Evolutionary conservation across 2,329 filamentous ascomycete species (phyloP).

Genomic region (Pseudonectria foliicola): DNA sequence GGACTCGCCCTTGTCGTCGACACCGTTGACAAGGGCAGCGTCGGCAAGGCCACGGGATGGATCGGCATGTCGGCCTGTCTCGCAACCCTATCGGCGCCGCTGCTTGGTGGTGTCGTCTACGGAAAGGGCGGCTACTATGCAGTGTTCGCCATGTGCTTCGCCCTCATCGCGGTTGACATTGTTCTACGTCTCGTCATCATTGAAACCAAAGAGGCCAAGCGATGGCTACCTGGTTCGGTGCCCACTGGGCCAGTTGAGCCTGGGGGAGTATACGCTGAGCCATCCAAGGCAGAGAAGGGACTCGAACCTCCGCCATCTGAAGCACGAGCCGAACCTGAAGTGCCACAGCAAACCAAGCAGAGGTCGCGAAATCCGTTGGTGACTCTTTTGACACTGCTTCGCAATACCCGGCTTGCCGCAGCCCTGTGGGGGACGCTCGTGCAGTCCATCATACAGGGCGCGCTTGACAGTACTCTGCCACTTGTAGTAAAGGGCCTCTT

Average conservation of each 20-base stretch:
- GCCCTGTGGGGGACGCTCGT: constrained; percentile 29
- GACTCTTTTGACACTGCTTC: constrained; percentile 20
- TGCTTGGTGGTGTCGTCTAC: constrained; percentile 29
- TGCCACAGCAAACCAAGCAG: background rate
- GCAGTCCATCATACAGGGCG: constrained; percentile 25
- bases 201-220: constrained; percentile 25
- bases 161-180: constrained; percentile 26
- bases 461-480: constrained; percentile 29
- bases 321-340: background rate
- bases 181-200: constrained; percentile 25
- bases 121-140: constrained; percentile 26
- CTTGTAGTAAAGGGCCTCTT: constrained; percentile 23
- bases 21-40: constrained; percentile 23
- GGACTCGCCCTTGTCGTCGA: constrained; percentile 30
- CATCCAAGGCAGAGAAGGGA: constrained; percentile 3
- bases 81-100: constrained; percentile 25
- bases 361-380: constrained; percentile 10
- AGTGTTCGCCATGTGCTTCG: constrained; percentile 31
- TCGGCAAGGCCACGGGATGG: constrained; percentile 28
- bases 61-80: constrained; percentile 26
- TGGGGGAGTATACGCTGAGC: constrained; percentile 1
- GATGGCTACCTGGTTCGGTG: constrained; percentile 16
- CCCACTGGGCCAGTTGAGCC: background rate
- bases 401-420: constrained; percentile 25
- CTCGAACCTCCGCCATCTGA: background rate